Conservation (phyloP, 176 grass and related monocot genomes). For the Pontederia paniculata region DNA sequence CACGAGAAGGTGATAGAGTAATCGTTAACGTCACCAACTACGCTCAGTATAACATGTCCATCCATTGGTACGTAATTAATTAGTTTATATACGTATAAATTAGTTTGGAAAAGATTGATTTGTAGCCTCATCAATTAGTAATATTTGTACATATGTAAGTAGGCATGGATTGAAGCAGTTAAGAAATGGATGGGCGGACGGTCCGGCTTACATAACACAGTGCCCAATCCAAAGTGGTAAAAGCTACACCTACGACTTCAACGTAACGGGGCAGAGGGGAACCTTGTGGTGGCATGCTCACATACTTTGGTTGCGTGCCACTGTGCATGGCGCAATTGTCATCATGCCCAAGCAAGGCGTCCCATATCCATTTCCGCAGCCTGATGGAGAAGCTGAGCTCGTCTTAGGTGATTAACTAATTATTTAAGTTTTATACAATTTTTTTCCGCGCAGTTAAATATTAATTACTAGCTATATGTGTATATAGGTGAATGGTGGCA, state of each 20-base stretch:
- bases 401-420: slow-evolving; percentile 27
- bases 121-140: too few species aligned
- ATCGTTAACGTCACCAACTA: too few species aligned
- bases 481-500: slow-evolving; percentile 61
- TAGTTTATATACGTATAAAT: too few species aligned
- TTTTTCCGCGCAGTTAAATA: too few species aligned
- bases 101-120: too few species aligned
- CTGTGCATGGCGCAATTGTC: slow-evolving; percentile 47
- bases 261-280: slow-evolving; percentile 35
- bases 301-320: slow-evolving; percentile 55
- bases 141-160: background rate
- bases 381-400: slow-evolving; percentile 38
- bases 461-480: background rate
- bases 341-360: slow-evolving; percentile 38
- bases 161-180: slow-evolving; percentile 67
- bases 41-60: too few species aligned
- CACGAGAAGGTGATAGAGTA: too few species aligned
- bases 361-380: slow-evolving; percentile 48
- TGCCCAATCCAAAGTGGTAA: slow-evolving; percentile 39
- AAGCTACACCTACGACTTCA: slow-evolving; percentile 51
- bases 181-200: slow-evolving; percentile 59
- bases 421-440: too few species aligned
- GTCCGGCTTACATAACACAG: too few species aligned
- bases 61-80: too few species aligned
- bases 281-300: slow-evolving; percentile 59